Percentiles rank a stretch among this genome's conserved stretches.
Evolutionary conservation across 495 filamentous ascomycete genomes (phyloP).

Genomic region (Trichoderma erinaceum): DNA sequence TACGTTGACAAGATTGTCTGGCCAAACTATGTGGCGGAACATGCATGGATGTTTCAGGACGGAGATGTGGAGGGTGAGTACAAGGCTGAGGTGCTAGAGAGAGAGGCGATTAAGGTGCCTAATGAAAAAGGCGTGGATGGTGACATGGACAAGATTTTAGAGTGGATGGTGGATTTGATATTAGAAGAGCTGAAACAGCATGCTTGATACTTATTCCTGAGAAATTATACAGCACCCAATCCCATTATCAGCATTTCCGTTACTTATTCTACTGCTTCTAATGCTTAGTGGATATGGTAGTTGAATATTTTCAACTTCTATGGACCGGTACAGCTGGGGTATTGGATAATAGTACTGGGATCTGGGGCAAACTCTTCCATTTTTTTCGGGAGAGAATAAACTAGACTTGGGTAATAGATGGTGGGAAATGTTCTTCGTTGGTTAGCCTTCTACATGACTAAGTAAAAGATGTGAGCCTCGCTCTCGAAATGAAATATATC

Average conservation of each 20-base stretch:
- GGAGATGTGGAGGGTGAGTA: conserved; percentile 54
- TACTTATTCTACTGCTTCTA: too few relatives aligned
- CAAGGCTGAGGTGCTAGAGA: conserved; percentile 35
- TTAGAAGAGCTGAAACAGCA: conserved; percentile 32
- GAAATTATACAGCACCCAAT: too few relatives aligned
- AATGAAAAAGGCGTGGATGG: conserved; percentile 40
- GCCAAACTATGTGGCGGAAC: conserved; percentile 80
- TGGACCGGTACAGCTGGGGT: too few relatives aligned
- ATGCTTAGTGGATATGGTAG: too few relatives aligned
- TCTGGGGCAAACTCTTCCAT: not conserved
- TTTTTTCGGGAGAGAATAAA: not conserved
- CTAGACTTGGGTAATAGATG: not conserved
- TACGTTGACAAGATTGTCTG: conserved; percentile 95
- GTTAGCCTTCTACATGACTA: not conserved
- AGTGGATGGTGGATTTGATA: conserved; percentile 49
- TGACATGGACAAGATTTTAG: conserved; percentile 44
- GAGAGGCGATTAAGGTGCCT: conserved; percentile 43
- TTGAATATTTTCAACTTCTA: too few relatives aligned
- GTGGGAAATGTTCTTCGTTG: not conserved
- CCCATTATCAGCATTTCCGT: too few relatives aligned
- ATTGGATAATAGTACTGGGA: too few relatives aligned
- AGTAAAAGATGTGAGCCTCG: not conserved
- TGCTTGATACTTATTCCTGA: not conserved
- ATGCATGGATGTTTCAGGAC: conserved; percentile 65
- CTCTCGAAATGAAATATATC: not conserved